Conservation (phyloP, 164 flowering plant genomes). For the Tetracentron sinense region DNA sequence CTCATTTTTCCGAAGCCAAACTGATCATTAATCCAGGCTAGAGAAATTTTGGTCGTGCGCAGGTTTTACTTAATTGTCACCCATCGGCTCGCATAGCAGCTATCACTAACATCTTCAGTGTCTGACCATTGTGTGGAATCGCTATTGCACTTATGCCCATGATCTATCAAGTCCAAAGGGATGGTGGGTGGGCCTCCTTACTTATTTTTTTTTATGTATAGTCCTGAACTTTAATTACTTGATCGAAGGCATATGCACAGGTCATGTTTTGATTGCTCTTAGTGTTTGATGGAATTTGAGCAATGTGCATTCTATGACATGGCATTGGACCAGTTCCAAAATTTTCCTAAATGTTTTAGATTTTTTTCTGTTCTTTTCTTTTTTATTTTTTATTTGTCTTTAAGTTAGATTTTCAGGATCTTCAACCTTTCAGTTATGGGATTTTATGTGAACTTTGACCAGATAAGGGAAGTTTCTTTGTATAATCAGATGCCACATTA, state of each 20-base stretch:
- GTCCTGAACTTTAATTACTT: slow-evolving; percentile 24
- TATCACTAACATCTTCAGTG: slow-evolving; percentile 31
- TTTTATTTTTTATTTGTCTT: too few relatives aligned
- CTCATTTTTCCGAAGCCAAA: slow-evolving; percentile 16
- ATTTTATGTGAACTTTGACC: slow-evolving; percentile 7
- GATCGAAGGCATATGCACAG: slow-evolving; percentile 39
- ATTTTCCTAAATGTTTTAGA: slow-evolving; percentile 5
- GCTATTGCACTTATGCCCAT: slow-evolving; percentile 12
- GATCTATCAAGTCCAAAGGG: slow-evolving; percentile 4
- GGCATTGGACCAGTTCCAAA: slow-evolving; percentile 5
- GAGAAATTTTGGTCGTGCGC: slow-evolving; percentile 30
- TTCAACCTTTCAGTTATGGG: slow-evolving; percentile 1
- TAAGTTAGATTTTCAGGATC: neutral
- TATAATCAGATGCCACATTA: neutral
- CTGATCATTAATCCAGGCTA: slow-evolving; percentile 20
- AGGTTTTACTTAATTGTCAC: slow-evolving; percentile 21
- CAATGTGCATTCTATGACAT: slow-evolving; percentile 9
- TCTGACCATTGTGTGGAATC: slow-evolving; percentile 21
- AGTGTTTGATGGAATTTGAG: slow-evolving; percentile 14
- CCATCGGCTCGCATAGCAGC: slow-evolving; percentile 18
- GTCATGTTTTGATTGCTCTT: slow-evolving; percentile 19
- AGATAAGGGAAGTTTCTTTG: neutral
- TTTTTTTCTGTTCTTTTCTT: too few relatives aligned
- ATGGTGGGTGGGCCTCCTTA: slow-evolving; percentile 5
- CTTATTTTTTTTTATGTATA: slow-evolving; percentile 31